phyloP scores from a whole-genome alignment of 148 eudicot species.

The Arctostaphylos glauca region DNA sequence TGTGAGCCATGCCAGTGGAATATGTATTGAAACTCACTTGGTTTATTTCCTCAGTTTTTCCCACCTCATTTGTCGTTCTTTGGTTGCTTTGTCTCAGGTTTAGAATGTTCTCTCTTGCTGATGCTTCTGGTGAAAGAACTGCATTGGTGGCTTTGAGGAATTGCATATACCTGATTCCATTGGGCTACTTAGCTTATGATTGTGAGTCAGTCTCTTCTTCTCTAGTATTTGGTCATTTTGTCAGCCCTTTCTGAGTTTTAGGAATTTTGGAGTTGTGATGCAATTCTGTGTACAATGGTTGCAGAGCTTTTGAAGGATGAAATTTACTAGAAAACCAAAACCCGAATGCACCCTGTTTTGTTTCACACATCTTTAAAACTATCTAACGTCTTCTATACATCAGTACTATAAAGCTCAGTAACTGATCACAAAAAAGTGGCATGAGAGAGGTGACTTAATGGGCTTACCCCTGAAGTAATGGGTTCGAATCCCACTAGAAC shows the following conservation, averaged over 20 bases:
- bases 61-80: not conserved
- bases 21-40: not conserved
- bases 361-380: not conserved
- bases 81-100: slow-evolving; percentile 43
- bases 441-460: no score
- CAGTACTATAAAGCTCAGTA: not conserved
- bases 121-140: slow-evolving; percentile 75
- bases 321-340: not conserved
- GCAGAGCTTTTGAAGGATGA: not conserved
- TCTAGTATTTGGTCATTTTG: no score
- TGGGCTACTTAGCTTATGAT: slow-evolving; percentile 92
- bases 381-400: not conserved
- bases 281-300: not conserved
- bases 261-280: not conserved
- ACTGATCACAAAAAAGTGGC: not conserved
- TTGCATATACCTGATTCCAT: slow-evolving; percentile 83
- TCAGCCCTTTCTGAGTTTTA: not conserved
- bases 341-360: not conserved
- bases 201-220: slow-evolving; percentile 48
- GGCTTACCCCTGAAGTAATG: no score
- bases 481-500: no score
- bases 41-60: not conserved
- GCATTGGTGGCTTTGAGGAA: slow-evolving; percentile 92
- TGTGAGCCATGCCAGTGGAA: not conserved
- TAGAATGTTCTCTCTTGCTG: slow-evolving; percentile 84